Base-by-base conservation (phyloP, 164 flowering plant genomes). In the Stephania cephalantha region DNA sequence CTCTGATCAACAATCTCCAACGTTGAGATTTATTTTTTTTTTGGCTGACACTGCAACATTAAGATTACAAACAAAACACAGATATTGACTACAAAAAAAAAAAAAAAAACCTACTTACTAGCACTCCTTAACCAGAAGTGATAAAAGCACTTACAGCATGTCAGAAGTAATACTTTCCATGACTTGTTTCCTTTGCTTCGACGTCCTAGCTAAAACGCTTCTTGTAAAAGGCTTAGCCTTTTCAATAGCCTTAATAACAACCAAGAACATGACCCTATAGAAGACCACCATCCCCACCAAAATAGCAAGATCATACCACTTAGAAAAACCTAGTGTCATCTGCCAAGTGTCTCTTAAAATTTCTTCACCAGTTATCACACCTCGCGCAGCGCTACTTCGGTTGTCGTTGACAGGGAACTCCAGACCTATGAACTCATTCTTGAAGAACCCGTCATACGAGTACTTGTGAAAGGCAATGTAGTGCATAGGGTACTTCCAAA, bases 401-500 rank as follows among this genome's bases (percentile, higher is more conserved):
- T 42, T 64, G 31, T 73, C 77, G n/a, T 58, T 17, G n/a, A 9
- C 12, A 12, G 83, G 78, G 76, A 86, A 82, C 1, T 68, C 71
- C 4, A 76, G 77, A 7, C 87, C 89, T 71, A 73, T 74, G 44
- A 80, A 84, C 74, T 86, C 90, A 68, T 88, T 86, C 83, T 85
- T 86, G 81, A 77, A 86, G 78, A 84, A 69, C 9, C 89, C 88
- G 70, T 88, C 84, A 65, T 64, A 75, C 2, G 87, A 88, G 46
- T 86, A 86, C 84, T 74, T 83, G 52, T 85, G 89, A 77, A 86
- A 84, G 4, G 88, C 66, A 25, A 88, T 75, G 76, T 84, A 85
- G 73, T 80, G 83, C 79, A 88, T 67, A 5, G 94, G 94, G 78
- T 85, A 90, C 45, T 76, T 84, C 94, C 90, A 90, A 4, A 88